Base-by-base conservation (phyloP, 331 rosid species). In the Acacia concinna region DNA sequence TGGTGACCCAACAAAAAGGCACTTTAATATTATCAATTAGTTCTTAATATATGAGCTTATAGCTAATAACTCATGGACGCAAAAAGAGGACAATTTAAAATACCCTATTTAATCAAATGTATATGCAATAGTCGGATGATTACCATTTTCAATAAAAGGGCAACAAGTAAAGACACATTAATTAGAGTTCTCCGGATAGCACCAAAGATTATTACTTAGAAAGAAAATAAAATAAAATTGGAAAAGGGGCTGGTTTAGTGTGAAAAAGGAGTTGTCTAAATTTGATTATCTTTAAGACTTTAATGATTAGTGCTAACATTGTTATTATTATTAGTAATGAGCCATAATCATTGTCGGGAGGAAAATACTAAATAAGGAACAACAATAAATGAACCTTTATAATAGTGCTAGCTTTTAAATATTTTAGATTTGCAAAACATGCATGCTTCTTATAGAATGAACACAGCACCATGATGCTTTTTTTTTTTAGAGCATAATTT, bases 341-440 rank as follows among this genome's bases (percentile, higher is more conserved):
- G 28, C 64, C 79, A 79, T 63, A 34, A 85, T 85, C 31, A 78
- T 35, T 68, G 54, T 27, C 23, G 28, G 12, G 5, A 74, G 41
- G 46, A 56, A 52, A 18, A 56, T 63, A n/a, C n/a, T n/a, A 21
- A 25, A 23, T 43, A 52, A 47, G 43, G 74, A 43, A 44, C 46
- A 43, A 44, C 46, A 47, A 67, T 73, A 35, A 74, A 74, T 11
- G 20, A 3, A 25, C 15, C 52, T 71, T 71, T 71, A 32, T n/a
- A 72, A 74, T 9, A 81, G 20, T 2, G 25, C 6, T 1, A 23
- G 47, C 60, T 44, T 70, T 8, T 35, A 21, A 52, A 35, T 78
- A 84, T 82, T 74, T 28, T 69, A 81, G 80, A 70, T 40, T 1
- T 6, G 20, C 44, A 17, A 67, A 59, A 44, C 88, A 85, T 74